Evolutionary conservation across 2,329 filamentous ascomycete species (phyloP).

Genomic region (Colletotrichum destructivum): DNA sequence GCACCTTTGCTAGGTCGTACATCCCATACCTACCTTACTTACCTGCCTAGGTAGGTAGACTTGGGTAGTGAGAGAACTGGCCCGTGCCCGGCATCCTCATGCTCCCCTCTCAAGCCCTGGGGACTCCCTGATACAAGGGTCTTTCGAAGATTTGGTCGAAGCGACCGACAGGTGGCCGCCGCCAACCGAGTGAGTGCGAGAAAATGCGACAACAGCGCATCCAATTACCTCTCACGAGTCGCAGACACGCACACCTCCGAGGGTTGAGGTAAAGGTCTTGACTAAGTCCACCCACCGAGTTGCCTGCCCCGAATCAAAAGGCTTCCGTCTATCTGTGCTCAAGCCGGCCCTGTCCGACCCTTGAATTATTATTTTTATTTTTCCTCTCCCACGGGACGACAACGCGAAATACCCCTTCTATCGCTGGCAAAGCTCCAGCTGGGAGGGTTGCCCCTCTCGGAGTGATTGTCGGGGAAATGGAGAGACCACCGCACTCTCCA

Average conservation of each 20-base stretch:
- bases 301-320: constrained; percentile 20
- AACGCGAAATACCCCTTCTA: constrained; percentile 7
- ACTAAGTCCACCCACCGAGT: constrained; percentile 1
- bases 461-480: constrained; percentile 36
- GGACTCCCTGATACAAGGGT: constrained; percentile 10
- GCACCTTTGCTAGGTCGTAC: background rate
- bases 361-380: too few species aligned
- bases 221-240: too few species aligned
- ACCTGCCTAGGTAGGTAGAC: too few species aligned
- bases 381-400: constrained; percentile 18
- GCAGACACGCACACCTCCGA: background rate
- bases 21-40: too few species aligned
- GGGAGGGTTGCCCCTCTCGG: constrained; percentile 19
- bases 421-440: background rate
- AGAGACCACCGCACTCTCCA: background rate
- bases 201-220: background rate
- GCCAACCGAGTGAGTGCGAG: too few species aligned
- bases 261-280: constrained; percentile 12
- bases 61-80: constrained; percentile 5
- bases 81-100: constrained; percentile 15
- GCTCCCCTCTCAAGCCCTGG: background rate
- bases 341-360: constrained; percentile 23
- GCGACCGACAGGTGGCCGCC: constrained; percentile 21
- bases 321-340: constrained; percentile 25
- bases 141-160: background rate